These are phyloP conservation scores for Rosa hybrid DNA, from an alignment of 331 rosid species.

Conservation along the genomic window DNA sequence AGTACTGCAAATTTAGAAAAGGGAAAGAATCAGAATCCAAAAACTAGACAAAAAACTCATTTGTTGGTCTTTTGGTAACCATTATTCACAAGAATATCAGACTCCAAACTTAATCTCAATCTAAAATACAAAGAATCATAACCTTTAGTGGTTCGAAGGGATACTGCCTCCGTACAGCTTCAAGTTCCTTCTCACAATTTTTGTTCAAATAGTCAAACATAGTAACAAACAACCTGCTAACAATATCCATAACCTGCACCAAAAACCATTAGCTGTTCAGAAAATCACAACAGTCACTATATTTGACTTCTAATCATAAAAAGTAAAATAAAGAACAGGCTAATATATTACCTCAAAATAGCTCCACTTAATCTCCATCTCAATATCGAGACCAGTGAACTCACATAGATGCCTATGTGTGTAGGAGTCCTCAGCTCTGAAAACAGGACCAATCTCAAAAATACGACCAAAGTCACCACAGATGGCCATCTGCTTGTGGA, in stretches of 20 bases:
- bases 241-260: constrained; percentile 83
- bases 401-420: constrained; percentile 95
- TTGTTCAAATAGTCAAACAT: constrained; percentile 74
- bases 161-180: constrained; percentile 75
- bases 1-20: constrained; percentile 60
- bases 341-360: constrained; percentile 67
- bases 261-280: constrained; percentile 23
- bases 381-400: constrained; percentile 90
- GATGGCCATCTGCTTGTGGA: constrained; percentile 93
- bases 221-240: constrained; percentile 66
- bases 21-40: constrained; percentile 30
- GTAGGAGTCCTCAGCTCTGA: constrained; percentile 83
- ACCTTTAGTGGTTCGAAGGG: constrained; percentile 97
- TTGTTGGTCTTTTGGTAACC: neutral
- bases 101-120: neutral
- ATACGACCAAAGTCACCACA: constrained; percentile 85
- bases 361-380: constrained; percentile 80
- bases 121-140: neutral
- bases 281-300: constrained; percentile 12
- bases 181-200: constrained; percentile 65
- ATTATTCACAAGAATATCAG: neutral
- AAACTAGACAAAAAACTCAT: neutral
- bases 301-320: constrained; percentile 14
- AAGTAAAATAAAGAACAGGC: neutral
- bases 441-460: constrained; percentile 87